Percentiles rank a stretch among this genome's conserved stretches.
phyloP scores from a whole-genome alignment of 305 asterid genomes.

The Rubia tinctorum region DNA sequence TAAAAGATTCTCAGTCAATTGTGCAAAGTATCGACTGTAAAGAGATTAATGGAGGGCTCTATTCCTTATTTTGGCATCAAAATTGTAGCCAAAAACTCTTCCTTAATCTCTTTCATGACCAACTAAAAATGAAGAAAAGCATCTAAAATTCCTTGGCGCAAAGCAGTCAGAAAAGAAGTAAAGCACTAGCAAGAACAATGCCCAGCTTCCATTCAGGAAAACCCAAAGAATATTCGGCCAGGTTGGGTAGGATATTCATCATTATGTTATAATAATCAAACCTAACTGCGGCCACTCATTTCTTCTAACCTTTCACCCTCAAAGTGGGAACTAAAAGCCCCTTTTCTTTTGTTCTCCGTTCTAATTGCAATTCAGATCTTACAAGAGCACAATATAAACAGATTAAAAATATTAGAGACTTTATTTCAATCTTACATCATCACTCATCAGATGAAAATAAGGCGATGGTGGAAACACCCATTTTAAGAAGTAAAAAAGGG shows the following conservation, averaged over 20 bases:
- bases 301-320: constrained; percentile 4
- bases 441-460: no score
- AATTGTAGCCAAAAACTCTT: no score
- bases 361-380: background rate
- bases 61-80: background rate
- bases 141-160: background rate
- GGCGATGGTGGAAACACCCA: no score
- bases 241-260: constrained; percentile 19
- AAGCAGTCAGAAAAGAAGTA: background rate
- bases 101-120: background rate
- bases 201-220: constrained; percentile 2
- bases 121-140: background rate
- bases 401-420: no score
- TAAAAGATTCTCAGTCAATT: constrained; percentile 14
- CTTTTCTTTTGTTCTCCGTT: background rate
- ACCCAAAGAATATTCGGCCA: constrained; percentile 21
- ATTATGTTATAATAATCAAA: constrained; percentile 6
- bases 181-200: constrained; percentile 1
- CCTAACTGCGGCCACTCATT: background rate
- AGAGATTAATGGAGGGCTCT: background rate
- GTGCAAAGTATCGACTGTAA: background rate
- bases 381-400: background rate
- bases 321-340: background rate
- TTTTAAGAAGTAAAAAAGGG: background rate
- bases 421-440: no score